Evolutionary conservation across 495 filamentous ascomycete species (phyloP), one percentile per base, ranked within the genome.

Genomic region (Neurospora tetraspora): DNA sequence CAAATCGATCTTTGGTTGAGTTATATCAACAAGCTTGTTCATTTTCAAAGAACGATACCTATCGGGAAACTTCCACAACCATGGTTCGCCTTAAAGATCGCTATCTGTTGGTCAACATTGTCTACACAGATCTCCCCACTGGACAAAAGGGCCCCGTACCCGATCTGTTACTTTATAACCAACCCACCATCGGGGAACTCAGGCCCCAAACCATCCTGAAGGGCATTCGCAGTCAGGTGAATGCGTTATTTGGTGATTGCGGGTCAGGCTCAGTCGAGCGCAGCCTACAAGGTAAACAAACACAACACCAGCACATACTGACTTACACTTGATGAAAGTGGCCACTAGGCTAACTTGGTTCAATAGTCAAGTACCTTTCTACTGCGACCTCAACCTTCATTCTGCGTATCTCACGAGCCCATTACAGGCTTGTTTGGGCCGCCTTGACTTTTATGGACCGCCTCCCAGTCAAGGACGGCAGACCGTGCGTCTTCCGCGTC

Each of bases 61-160:
- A 34, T 34, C 2, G 14, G 53, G 2, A 65, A 34, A 65, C 27
- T 65, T 34, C 14, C 27, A 65, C 53, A 70, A 81, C 59, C n/a
- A 99, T 99, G 96, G 96, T 98, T 73, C 93, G 96, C 78, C 84
- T 97, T 75, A 99, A 99, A 84, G 89, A 96, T 81, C 92, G 96
- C 73, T 99, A 99, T 79, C 90, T 99, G 45, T 88, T 98, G 39
- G 87, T 98, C 70, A 90, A 94, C 80, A 94, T 98, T 77, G 88
- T 98, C 72, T 98, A 98, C 81, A 93, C 94, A 16, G 86, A 90
- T 16, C 79, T 76, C 16, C 79, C 73, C 83, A 38, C 80, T 80
- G 47, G 82, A 82, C 71, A 80, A 78, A 72, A 81, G 72, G 40
- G 74, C 31, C 74, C 82, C 37, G 76, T 90, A 16, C 85, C 89